Conservation (phyloP, 1,284 basidiomycete species). For the Pascua sp. region DNA sequence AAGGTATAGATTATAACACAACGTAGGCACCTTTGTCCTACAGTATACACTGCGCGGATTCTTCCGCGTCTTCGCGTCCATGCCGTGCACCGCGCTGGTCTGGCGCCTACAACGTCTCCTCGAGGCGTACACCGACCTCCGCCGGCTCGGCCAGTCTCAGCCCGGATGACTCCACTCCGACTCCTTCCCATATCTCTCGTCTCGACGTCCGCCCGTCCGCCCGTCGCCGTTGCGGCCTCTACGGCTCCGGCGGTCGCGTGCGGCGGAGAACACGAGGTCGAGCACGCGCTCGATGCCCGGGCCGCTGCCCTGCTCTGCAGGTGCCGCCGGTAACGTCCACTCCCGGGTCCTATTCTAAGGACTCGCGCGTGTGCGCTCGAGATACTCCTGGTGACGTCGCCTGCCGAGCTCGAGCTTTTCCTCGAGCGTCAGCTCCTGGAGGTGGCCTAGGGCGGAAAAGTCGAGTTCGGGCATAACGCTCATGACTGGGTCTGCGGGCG, state of each 20-base stretch:
- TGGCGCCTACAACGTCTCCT: no score
- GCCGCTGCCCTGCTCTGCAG: no score
- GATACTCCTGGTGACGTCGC: constrained; percentile 37
- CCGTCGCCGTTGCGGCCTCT: neutral
- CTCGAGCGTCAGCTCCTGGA: constrained; percentile 33
- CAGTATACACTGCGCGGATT: no score
- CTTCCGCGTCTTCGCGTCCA: no score
- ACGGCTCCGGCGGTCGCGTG: neutral
- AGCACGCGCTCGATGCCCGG: neutral
- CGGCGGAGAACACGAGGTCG: neutral
- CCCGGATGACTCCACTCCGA: neutral
- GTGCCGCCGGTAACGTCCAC: no score
- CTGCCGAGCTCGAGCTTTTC: constrained; percentile 36
- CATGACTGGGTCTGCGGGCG: constrained; percentile 1
- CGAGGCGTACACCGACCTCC: neutral
- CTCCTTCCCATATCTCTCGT: no score
- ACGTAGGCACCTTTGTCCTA: neutral
- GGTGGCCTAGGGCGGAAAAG: constrained; percentile 5
- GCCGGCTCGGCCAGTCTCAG: neutral
- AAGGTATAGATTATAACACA: neutral
- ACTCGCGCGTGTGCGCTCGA: constrained; percentile 18
- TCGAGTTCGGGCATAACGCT: constrained; percentile 13
- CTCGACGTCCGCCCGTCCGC: neutral
- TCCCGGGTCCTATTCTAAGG: no score
- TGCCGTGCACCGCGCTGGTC: no score